phyloP scores from a whole-genome alignment of 495 filamentous ascomycete genomes.

The Hypoxylon crocopeplum region DNA sequence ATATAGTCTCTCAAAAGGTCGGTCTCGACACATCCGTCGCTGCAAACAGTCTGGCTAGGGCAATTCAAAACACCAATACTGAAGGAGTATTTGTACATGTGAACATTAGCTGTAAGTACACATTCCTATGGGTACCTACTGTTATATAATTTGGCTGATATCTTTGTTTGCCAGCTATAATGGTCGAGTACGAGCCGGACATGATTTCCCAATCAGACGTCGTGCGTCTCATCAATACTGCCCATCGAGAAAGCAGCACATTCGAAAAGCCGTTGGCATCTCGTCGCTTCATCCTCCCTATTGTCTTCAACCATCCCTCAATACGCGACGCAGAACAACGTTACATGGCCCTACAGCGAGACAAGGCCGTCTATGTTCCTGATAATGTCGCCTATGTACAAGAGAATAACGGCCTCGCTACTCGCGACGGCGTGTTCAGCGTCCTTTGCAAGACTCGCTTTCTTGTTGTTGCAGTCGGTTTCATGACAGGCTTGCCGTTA shows the following conservation, averaged over 20 bases:
- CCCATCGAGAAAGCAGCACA: conserved; percentile 5
- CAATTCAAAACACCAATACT: conserved; percentile 1
- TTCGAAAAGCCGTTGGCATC: conserved; percentile 8
- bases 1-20: conserved; percentile 11
- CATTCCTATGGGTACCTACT: background rate
- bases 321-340: conserved; percentile 58
- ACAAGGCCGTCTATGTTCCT: conserved; percentile 64
- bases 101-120: conserved; percentile 25
- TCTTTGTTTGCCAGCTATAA: conserved; percentile 7
- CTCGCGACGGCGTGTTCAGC: conserved; percentile 47
- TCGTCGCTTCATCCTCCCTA: conserved; percentile 56
- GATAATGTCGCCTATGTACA: conserved; percentile 65
- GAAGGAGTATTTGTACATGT: conserved; percentile 17
- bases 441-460: conserved; percentile 56
- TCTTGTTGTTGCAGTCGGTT: conserved; percentile 63
- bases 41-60: conserved; percentile 16
- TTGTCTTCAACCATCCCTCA: conserved; percentile 59
- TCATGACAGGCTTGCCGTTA: conserved; percentile 62
- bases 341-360: conserved; percentile 65
- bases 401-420: conserved; percentile 56
- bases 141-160: background rate
- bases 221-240: conserved; percentile 4
- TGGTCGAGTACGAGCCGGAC: conserved; percentile 23
- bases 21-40: conserved; percentile 26
- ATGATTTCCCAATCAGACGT: conserved; percentile 10